Base-by-base conservation (phyloP, 139 green algal species). In the Asterochloris sp. region DNA sequence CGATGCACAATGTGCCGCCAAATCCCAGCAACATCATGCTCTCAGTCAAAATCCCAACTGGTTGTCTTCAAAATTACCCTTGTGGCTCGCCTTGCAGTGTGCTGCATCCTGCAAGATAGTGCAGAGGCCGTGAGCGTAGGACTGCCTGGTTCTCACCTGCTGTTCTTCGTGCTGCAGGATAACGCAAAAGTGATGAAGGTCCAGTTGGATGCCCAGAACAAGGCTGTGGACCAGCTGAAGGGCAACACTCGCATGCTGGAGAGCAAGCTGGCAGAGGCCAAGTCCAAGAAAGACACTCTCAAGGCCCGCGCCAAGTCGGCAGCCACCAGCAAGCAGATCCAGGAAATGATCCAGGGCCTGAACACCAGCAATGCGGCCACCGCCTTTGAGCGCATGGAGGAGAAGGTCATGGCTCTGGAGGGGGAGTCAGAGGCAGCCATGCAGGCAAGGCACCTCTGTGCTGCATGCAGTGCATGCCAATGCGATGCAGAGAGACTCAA, bases 201-300 rank as follows among this genome's bases (percentile, higher is more conserved):
- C 12, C 97, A 99, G 88, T 84, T 99, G 76, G 93, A 95, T n/a
- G 84, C 89, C 80, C 97, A 99, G 89, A 83, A 89, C 81, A 92
- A 94, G 68, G 96, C 94, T 0, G 89, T 95, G 47, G 91, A 98
- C 74, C 96, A 96, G 86, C 93, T 99, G 13, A 91, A 98, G 19
- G 82, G 73, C 64, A 98, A 99, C 90, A 98, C 94, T 82, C 89
- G 88, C 62, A 89, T 92, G 69, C 87, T 98, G 73, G 95, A 98
- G 90, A 78, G 71, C 67, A 98, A 98, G 90, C 88, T 98, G 67
- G 79, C 88, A 61, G 96, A 99, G 87, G 97, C 97, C 14, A 96
- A 95, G 84, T 92, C 88, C 85, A 99, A 99, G 92, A 99, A 99
- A 91, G 97, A 99, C 89, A 99, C 97, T 11, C 89, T 99, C 27